phyloP scores from a whole-genome alignment of 2,329 filamentous ascomycete species.

The Xenoacremonium recifei region DNA sequence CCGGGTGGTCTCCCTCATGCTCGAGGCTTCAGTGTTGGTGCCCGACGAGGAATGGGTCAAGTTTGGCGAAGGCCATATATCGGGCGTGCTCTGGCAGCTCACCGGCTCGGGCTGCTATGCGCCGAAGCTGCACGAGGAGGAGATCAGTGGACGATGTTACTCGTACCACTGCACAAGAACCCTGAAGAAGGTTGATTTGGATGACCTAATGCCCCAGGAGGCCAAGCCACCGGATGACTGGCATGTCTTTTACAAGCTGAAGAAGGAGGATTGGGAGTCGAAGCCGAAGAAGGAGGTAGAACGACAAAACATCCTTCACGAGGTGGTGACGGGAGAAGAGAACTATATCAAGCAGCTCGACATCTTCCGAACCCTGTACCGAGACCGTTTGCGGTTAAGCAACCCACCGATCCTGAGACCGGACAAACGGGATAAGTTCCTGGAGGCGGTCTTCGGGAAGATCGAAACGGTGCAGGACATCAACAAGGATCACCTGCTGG shows the following conservation, averaged over 20 bases:
- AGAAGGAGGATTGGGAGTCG: constrained; percentile 69
- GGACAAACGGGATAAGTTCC: constrained; percentile 75
- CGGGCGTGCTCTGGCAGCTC: constrained; percentile 89
- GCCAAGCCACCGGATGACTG: constrained; percentile 73
- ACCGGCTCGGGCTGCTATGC: constrained; percentile 92
- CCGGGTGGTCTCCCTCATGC: constrained; percentile 77
- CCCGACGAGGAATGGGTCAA: constrained; percentile 98
- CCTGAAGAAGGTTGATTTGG: constrained; percentile 88
- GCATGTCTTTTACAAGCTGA: constrained; percentile 84
- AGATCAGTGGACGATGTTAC: constrained; percentile 78
- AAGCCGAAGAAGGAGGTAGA: constrained; percentile 85
- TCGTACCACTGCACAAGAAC: constrained; percentile 92
- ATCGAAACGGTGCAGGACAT: constrained; percentile 84
- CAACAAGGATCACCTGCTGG: constrained; percentile 88
- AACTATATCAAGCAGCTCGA: constrained; percentile 86
- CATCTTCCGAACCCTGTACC: constrained; percentile 80
- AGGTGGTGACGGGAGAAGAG: constrained; percentile 92
- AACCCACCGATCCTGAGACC: constrained; percentile 80
- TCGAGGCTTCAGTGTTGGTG: constrained; percentile 72
- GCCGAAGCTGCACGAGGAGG: constrained; percentile 71
- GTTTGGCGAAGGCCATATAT: constrained; percentile 76
- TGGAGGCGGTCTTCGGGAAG: constrained; percentile 85
- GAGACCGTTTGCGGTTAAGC: constrained; percentile 71
- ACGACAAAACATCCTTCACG: constrained; percentile 90
- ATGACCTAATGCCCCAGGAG: constrained; percentile 68